These are phyloP conservation scores for Otatea glauca DNA, from an alignment of 176 grass and related monocot species.

Conservation along the genomic window DNA sequence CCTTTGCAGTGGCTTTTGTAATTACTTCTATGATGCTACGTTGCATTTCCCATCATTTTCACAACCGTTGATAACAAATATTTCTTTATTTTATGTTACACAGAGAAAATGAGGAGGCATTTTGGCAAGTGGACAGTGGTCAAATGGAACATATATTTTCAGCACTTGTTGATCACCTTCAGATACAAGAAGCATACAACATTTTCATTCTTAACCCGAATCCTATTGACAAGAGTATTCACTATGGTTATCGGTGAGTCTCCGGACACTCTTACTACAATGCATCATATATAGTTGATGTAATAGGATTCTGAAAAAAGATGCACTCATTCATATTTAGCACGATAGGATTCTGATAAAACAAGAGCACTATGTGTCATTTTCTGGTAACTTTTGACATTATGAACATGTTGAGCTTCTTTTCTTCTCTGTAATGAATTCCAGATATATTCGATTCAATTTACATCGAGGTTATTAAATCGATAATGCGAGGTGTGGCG, in stretches of 20 bases:
- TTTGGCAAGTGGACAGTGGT: slow-evolving; percentile 88
- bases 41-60: slow-evolving; percentile 19
- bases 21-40: slow-evolving; percentile 20
- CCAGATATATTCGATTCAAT: not conserved
- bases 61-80: slow-evolving; percentile 12
- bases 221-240: slow-evolving; percentile 53
- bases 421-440: not conserved
- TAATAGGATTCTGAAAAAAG: not conserved
- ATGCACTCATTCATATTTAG: slow-evolving; percentile 8
- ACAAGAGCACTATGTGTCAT: not conserved
- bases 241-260: slow-evolving; percentile 89
- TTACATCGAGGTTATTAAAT: too few species aligned
- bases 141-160: slow-evolving; percentile 90
- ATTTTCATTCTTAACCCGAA: slow-evolving; percentile 95
- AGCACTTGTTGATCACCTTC: slow-evolving; percentile 79
- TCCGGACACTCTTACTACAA: not conserved
- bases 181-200: slow-evolving; percentile 92
- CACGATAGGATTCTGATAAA: not conserved
- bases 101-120: slow-evolving; percentile 50
- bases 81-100: slow-evolving; percentile 40
- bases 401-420: not conserved
- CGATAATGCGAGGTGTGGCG: too few species aligned
- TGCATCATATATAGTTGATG: slow-evolving; percentile 24
- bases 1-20: slow-evolving; percentile 16
- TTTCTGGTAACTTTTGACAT: slow-evolving; percentile 26